These are phyloP conservation scores for Myxozyma sirexii DNA, from an alignment of 805 yeast species.

Conservation along the genomic window DNA sequence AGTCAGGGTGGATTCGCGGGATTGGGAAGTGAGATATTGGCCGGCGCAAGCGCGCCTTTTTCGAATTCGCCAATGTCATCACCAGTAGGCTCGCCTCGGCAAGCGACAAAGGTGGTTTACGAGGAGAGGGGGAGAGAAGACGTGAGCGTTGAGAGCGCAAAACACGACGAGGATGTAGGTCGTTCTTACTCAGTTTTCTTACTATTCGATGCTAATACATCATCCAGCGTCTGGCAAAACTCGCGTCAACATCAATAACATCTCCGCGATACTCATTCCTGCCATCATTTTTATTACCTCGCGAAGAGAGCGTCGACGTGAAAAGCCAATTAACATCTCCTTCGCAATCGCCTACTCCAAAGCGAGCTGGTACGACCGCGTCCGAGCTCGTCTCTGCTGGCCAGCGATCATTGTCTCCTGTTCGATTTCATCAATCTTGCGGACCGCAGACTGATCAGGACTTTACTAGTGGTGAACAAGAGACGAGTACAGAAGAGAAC, in stretches of 20 bases:
- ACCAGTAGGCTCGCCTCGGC: neutral
- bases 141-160: neutral
- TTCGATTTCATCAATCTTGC: no score
- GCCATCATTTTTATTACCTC: slow-evolving; percentile 1
- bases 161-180: neutral
- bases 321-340: neutral
- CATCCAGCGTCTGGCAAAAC: slow-evolving; percentile 1
- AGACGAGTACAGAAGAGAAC: neutral
- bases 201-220: no score
- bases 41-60: slow-evolving; percentile 5
- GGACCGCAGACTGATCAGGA: neutral
- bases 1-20: slow-evolving; percentile 1
- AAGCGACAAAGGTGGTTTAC: neutral
- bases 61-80: slow-evolving; percentile 6
- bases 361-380: neutral
- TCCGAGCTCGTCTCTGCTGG: no score
- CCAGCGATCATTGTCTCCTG: neutral
- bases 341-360: slow-evolving; percentile 15
- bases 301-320: neutral
- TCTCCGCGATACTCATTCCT: neutral
- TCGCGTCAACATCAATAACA: neutral
- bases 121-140: neutral
- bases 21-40: slow-evolving; percentile 12
- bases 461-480: no score
- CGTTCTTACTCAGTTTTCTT: no score